Evolutionary conservation across 768 basidiomycete species (phyloP), one percentile per base, ranked within the genome.

Genomic region (Hortiboletus flavorubellus): DNA sequence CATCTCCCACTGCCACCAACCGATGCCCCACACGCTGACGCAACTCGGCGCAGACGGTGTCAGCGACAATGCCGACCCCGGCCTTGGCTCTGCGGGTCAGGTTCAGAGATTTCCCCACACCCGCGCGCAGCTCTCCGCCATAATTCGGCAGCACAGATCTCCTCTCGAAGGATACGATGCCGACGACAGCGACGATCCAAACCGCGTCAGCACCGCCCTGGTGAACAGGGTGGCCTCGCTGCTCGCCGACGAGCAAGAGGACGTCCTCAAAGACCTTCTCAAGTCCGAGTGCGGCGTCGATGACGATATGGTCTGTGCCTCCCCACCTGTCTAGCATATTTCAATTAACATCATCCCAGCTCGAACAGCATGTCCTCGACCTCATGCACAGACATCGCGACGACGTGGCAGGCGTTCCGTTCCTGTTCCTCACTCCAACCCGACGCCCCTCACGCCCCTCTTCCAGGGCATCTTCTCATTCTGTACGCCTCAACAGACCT

Each of bases 361-460:
- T 93, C 58, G 94, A 97, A 67, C 89, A 94, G 63, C 83, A 86
- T 67, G 91, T 94, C 55, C 77, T 98, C 18, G 93, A 96, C 67
- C 81, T 97, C 58, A 97, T 98, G 95, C 95, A 98, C 74, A 89
- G 90, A 73, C 91, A 94, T 70, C 80, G 84, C 58, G 93, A 96
- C 79, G 87, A 91, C 75, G 75, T 87, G 39, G 84, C 86, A 12
- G 87, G 88, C 18, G 86, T 91, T 7, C 89, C 90, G 0, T 93
- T 93, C 68, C 75, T 91, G 53, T 90, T 87, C 73, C 76, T 93
- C 46, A 92, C 89, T 5, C 87, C 89, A 21, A 89, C 85, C 33
- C 80, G 86, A 56, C 83, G 89, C 18, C 90, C 89, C 5, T 91
- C 89, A 11, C 83, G 89, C 10, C 89, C 89, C 15, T 90, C 88